phyloP scores from a whole-genome alignment of 1,284 basidiomycete genomes.

The Ceratobasidium sp. region DNA sequence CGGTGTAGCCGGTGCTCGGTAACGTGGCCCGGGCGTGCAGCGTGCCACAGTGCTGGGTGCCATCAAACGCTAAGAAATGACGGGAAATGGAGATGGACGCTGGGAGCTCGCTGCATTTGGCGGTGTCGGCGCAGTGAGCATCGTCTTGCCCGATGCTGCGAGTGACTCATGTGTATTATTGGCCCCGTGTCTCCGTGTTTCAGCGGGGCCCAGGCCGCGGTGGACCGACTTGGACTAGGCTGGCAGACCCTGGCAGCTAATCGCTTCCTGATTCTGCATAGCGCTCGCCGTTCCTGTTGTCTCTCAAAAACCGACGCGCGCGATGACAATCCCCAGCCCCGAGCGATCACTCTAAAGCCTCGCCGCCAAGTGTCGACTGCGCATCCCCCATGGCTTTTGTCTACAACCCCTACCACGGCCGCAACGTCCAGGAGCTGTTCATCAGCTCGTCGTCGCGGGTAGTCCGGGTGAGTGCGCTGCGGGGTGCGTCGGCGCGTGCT shows the following conservation, averaged over 20 bases:
- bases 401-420: slow-evolving; percentile 28
- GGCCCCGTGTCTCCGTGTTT: slow-evolving; percentile 29
- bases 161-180: background rate
- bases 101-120: background rate
- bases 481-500: slow-evolving; percentile 39
- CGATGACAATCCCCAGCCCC: slow-evolving; percentile 8
- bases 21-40: background rate
- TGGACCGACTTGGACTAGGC: background rate
- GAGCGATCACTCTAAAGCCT: background rate
- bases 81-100: background rate
- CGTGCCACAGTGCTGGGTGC: background rate
- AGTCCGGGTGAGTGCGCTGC: slow-evolving; percentile 57
- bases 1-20: slow-evolving; percentile 5
- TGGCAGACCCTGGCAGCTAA: slow-evolving; percentile 3
- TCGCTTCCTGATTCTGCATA: slow-evolving; percentile 28
- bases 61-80: slow-evolving; percentile 14
- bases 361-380: background rate
- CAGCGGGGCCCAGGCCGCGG: slow-evolving; percentile 15
- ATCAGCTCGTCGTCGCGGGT: slow-evolving; percentile 63
- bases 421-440: slow-evolving; percentile 59
- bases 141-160: background rate
- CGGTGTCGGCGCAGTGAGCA: background rate
- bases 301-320: slow-evolving; percentile 5
- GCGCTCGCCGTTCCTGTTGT: background rate
- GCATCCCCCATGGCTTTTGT: background rate